phyloP scores from a whole-genome alignment of 495 filamentous ascomycete species.

The Podospora sp. region DNA sequence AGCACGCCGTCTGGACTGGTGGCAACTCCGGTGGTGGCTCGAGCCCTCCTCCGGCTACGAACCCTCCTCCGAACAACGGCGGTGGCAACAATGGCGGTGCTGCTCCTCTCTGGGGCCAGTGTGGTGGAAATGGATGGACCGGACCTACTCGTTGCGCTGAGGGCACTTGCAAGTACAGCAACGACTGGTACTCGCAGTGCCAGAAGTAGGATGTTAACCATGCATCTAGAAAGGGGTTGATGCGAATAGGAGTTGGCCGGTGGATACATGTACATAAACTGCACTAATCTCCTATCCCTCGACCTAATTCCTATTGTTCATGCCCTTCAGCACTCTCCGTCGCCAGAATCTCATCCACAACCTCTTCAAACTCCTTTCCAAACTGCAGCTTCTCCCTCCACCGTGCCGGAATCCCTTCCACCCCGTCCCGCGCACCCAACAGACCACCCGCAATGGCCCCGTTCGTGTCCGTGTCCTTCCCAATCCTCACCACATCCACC shows the following conservation, averaged over 20 bases:
- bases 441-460: slow-evolving; percentile 39
- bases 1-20: slow-evolving; percentile 22
- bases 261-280: too few species aligned
- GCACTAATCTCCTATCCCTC: too few species aligned
- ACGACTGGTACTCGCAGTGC: slow-evolving; percentile 24
- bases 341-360: slow-evolving; percentile 21
- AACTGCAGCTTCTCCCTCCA: slow-evolving; percentile 40
- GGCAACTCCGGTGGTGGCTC: slow-evolving; percentile 13
- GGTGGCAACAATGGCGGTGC: slow-evolving; percentile 1
- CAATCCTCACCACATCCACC: slow-evolving; percentile 37
- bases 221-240: too few species aligned
- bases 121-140: slow-evolving; percentile 22
- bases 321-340: too few species aligned
- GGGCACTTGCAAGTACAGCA: slow-evolving; percentile 21
- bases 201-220: slow-evolving; percentile 8
- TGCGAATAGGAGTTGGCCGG: too few species aligned
- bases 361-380: slow-evolving; percentile 32
- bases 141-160: slow-evolving; percentile 15
- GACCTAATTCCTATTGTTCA: too few species aligned
- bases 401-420: slow-evolving; percentile 26
- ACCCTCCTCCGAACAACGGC: neutral
- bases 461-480: slow-evolving; percentile 38
- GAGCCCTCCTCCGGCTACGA: slow-evolving; percentile 1
- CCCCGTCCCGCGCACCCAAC: slow-evolving; percentile 36
- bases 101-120: slow-evolving; percentile 15